Evolutionary conservation across 257 asterid species (phyloP), one percentile per base, ranked within the genome.

Genomic region (Verbascum thapsus): DNA sequence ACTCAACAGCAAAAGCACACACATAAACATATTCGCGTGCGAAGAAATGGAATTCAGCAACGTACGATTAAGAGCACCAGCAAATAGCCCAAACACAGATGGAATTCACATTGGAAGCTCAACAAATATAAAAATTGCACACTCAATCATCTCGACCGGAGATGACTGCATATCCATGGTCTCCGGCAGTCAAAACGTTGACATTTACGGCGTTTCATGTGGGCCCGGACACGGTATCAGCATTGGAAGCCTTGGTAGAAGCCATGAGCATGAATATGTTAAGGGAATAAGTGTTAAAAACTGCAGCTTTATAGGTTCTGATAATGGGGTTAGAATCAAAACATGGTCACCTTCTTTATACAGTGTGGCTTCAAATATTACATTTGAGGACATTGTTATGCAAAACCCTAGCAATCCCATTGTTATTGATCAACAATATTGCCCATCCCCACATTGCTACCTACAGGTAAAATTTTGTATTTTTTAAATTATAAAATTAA

Each of bases 151-250:
- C 3, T 50, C 73, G 45, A 90, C 97, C 0, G 96, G 97, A 0
- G 98, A 88, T 16, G 98, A 88, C 41, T 90, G 96, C 57, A 71
- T 90, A 8, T 51, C 94, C 15, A 76, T 90, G 90, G 78, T 90
- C 1, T 66, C 86, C 0, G 97, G 97, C 3, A 80, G 90, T 55
- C 77, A 55, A 7, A 38, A 66, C 73, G 74, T 90, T 3, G 75
- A 80, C 8, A 75, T 90, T 1, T 41, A 41, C 2, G 69, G 63
- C 0, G 88, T 90, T 3, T 3, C 57, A 0, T 90, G 96, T 66
- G 97, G 97, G 4, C n/a, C n/a, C n/a, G n/a, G n/a, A n/a, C n/a
- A n/a, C n/a, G n/a, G n/a, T n/a, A n/a, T n/a, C n/a, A n/a, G 96
- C 95, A 64, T 86, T 1, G 95, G 97, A 10, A 83, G 94, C 83